Base-by-base conservation (phyloP, 2,329 filamentous ascomycete species). In the Lizonia empirigonia region DNA sequence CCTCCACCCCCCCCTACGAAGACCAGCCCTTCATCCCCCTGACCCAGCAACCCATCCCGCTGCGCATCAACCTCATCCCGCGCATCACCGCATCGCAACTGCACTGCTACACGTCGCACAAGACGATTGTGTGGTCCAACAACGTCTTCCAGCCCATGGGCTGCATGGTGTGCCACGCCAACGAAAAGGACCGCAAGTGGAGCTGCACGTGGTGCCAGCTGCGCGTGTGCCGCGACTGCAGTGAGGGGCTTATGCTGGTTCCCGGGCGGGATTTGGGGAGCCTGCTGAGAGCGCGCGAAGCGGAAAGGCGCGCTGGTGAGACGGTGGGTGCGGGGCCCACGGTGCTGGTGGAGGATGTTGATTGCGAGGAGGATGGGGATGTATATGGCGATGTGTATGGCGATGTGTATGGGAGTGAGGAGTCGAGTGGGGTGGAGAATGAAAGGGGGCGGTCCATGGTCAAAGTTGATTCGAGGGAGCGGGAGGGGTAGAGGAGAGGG, bases 151-250 rank as follows among this genome's bases (percentile, higher is more conserved):
- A 68, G 38, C 68, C 69, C 19, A 60, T 71, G 59, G 63, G 62
- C 10, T 75, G 73, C 63, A 69, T 70, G 68, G 42, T 73, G 1
- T 75, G 73, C 51, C 63, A 55, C 13, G 37, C 56, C 1, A 63
- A 67, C 46, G 55, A 51, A 16, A 47, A 42, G 2, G 65, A 69
- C 16, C 48, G 61, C 13, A 66, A 63, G 48, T 72, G 68, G 64
- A 55, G 56, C n/a, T 75, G 73, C 38, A 60, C 62, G 13, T 73
- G 70, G 69, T 75, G 73, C 44, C 67, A 65, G 47, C 47, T 75
- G 52, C 37, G 70, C 7, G 60, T 75, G 15, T 75, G 73, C 46
- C 26, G 54, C 5, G 39, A 5, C 2, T 75, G 73, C 26, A 62
- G 64, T 10, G 54, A 57, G 7, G 65, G 65, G 32, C 49, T 74